Base-by-base conservation (phyloP, 345 rosid species). In the Gossypium australe region DNA sequence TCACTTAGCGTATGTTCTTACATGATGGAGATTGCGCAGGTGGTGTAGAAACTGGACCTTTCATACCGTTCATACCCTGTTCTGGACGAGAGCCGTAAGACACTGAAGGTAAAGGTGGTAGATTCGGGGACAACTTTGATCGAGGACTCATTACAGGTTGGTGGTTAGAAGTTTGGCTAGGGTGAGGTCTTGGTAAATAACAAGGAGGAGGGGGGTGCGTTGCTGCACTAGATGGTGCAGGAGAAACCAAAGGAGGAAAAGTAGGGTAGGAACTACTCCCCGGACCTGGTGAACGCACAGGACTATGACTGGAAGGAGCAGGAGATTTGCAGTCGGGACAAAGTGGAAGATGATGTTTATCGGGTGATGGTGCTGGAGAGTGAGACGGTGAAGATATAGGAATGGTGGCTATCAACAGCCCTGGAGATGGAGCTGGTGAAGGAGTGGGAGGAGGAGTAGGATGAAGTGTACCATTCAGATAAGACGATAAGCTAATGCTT, bases 401-500 rank as follows among this genome's bases (percentile, higher is more conserved):
- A 43, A 22, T 41, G 2, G 80, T 83, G 38, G 86, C 71, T 58
- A 61, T 70, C 18, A 83, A 68, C 9, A 86, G 87, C 49, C 70
- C 78, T 10, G 89, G 88, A 67, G 87, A 82, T 60, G 90, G 87
- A 75, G 81, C 79, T 48, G 85, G 85, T 5, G 85, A 79, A 41
- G 87, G 86, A 80, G 81, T 74, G 9, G 88, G 87, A 81, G 89
- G 74, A 43, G 89, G 74, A 43, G 71, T 49, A 34, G 78, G 81
- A 65, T 78, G 61, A 64, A 79, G 82, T 34, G 85, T 77, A 4
- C 72, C 80, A 11, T 83, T 81, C 64, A 84, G 67, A 77, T 85
- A 80, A 18, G 91, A 84, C 73, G 96, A 89, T 76, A 89, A 80
- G 74, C 78, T 81, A 59, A 92, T 80, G 55, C 85, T 70, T 77